Conservation (phyloP, 331 rosid species). For the Prunus yedoensis region DNA sequence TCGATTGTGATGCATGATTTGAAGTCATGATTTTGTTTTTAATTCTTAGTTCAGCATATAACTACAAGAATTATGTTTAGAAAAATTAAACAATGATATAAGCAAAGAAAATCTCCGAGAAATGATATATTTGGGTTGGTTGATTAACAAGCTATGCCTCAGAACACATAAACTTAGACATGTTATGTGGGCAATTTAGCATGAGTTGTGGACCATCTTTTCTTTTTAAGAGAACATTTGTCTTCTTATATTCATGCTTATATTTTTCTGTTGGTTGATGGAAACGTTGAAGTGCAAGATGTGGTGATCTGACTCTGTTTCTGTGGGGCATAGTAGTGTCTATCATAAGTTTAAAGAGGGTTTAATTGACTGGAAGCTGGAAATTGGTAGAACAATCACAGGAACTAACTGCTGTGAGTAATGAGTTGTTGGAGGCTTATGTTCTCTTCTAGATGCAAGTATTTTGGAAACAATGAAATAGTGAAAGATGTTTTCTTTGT, state of each 20-base stretch:
- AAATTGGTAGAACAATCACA: background rate
- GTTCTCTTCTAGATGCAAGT: background rate
- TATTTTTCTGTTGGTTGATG: background rate
- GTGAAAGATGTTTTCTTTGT: background rate
- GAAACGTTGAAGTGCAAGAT: background rate
- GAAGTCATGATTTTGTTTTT: background rate
- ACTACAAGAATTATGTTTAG: background rate
- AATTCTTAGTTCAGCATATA: background rate
- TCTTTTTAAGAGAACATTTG: background rate
- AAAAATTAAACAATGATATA: background rate
- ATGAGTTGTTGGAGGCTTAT: background rate
- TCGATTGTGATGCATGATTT: background rate
- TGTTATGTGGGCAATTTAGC: background rate
- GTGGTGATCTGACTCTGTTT: background rate
- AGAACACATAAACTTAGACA: background rate
- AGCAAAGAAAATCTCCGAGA: background rate
- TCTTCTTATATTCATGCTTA: background rate
- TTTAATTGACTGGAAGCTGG: background rate
- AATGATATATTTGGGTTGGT: background rate
- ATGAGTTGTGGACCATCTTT: background rate
- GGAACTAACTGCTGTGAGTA: background rate
- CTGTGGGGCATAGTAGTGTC: background rate
- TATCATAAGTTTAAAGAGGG: background rate
- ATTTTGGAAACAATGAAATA: background rate
- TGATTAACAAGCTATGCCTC: background rate